Conservation (phyloP, 2,329 filamentous ascomycete species). For the Arthrobotrys entomopaga region DNA sequence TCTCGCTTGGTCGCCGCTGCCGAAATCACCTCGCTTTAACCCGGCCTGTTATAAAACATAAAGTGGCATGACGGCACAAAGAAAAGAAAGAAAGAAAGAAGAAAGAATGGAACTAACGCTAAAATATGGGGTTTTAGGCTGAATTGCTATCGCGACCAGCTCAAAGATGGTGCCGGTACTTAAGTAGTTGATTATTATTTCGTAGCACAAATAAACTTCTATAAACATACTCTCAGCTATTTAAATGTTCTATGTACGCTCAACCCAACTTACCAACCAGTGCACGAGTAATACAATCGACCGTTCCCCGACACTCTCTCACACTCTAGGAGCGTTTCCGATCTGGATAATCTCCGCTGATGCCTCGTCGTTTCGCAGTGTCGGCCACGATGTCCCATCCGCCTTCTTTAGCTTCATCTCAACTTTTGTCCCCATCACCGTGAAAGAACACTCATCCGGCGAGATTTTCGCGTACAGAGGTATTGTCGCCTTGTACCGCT, state of each 20-base stretch:
- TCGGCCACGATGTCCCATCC: slow-evolving; percentile 77
- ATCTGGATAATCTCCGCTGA: slow-evolving; percentile 88
- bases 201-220: neutral
- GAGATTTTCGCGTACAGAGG: slow-evolving; percentile 82
- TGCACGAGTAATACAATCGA: too few species aligned
- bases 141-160: slow-evolving; percentile 12
- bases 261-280: neutral
- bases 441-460: slow-evolving; percentile 77
- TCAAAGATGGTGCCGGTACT: too few species aligned
- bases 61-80: neutral
- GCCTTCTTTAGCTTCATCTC: slow-evolving; percentile 74
- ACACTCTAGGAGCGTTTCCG: slow-evolving; percentile 76
- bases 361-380: slow-evolving; percentile 80
- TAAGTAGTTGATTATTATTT: too few species aligned
- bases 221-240: neutral
- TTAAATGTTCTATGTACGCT: neutral
- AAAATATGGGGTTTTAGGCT: slow-evolving; percentile 54
- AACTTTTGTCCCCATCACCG: slow-evolving; percentile 87
- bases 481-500: slow-evolving; percentile 79
- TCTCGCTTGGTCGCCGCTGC: neutral
- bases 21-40: slow-evolving; percentile 2
- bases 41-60: neutral
- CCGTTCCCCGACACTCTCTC: slow-evolving; percentile 11
- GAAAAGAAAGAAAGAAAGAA: too few species aligned
- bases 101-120: too few species aligned